These are phyloP conservation scores for Neurospora pannonica DNA, from an alignment of 495 filamentous ascomycete species.

Conservation along the genomic window DNA sequence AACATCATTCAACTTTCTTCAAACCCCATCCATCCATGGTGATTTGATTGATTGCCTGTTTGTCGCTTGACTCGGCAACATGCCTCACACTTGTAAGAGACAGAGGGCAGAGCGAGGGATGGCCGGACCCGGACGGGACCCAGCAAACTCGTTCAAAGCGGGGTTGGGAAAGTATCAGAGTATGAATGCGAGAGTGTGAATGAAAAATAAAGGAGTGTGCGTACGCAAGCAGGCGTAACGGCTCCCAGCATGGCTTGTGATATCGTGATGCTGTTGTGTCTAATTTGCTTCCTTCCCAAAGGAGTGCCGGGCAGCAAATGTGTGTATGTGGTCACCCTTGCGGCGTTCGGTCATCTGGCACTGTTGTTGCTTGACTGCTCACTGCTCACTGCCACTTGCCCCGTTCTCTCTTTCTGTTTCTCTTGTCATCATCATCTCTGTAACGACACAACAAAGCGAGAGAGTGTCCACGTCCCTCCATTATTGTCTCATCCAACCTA, in stretches of 20 bases:
- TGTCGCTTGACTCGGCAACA: background rate
- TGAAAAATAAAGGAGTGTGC: background rate
- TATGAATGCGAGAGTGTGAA: background rate
- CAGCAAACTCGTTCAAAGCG: background rate
- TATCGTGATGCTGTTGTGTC: conserved; percentile 11
- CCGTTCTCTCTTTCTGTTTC: conserved; percentile 1
- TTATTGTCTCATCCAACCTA: background rate
- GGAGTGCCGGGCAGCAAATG: background rate
- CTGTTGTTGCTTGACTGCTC: conserved; percentile 4
- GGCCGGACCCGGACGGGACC: background rate
- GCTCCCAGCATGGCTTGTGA: conserved; percentile 13
- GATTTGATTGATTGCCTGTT: background rate
- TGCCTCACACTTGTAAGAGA: background rate
- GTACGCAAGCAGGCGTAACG: background rate
- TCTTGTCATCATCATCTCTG: background rate
- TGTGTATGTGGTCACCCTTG: background rate
- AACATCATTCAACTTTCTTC: background rate
- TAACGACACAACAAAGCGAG: background rate
- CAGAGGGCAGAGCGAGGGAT: background rate
- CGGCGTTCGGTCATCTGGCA: background rate
- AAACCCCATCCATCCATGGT: background rate
- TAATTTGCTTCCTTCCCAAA: conserved; percentile 1
- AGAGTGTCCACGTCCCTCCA: background rate
- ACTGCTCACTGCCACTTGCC: background rate
- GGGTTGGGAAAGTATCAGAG: background rate